A percentile compares a stretch with the other conserved stretches of the same genome.
These are phyloP conservation scores for Circinella umbellata DNA, from an alignment of 371 early-diverging fungal genomes.

Conservation along the genomic window DNA sequence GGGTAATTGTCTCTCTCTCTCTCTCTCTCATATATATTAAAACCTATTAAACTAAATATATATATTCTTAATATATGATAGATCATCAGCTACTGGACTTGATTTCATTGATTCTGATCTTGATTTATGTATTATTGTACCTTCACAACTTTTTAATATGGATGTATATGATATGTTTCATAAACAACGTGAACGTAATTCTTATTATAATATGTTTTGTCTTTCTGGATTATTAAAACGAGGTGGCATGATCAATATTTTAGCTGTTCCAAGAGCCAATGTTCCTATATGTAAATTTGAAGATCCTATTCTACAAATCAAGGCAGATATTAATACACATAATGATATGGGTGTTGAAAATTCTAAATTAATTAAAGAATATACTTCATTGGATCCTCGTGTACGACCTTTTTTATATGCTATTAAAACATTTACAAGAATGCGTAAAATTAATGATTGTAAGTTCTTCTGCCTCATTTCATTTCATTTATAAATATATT, in stretches of 20 bases:
- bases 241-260: slow-evolving; percentile 31
- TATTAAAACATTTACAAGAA: slow-evolving; percentile 59
- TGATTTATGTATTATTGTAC: slow-evolving; percentile 41
- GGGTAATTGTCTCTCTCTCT: slow-evolving; percentile 24
- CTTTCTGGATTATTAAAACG: slow-evolving; percentile 17
- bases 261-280: slow-evolving; percentile 33
- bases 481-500: no score
- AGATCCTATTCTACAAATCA: slow-evolving; percentile 53
- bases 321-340: slow-evolving; percentile 62
- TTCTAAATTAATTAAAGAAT: slow-evolving; percentile 59
- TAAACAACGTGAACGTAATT: not conserved
- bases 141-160: slow-evolving; percentile 18
- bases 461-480: not conserved
- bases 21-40: no score
- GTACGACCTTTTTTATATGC: slow-evolving; percentile 59
- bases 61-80: not conserved
- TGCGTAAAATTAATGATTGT: slow-evolving; percentile 54
- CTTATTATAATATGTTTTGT: slow-evolving; percentile 31
- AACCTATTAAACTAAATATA: no score
- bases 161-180: not conserved
- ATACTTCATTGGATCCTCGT: slow-evolving; percentile 55
- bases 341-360: slow-evolving; percentile 61
- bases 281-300: slow-evolving; percentile 74
- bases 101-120: slow-evolving; percentile 30
- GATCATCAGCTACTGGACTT: slow-evolving; percentile 37